These are phyloP conservation scores for Eudorina sp. DNA, from an alignment of 139 green algal genomes.

Conservation along the genomic window DNA sequence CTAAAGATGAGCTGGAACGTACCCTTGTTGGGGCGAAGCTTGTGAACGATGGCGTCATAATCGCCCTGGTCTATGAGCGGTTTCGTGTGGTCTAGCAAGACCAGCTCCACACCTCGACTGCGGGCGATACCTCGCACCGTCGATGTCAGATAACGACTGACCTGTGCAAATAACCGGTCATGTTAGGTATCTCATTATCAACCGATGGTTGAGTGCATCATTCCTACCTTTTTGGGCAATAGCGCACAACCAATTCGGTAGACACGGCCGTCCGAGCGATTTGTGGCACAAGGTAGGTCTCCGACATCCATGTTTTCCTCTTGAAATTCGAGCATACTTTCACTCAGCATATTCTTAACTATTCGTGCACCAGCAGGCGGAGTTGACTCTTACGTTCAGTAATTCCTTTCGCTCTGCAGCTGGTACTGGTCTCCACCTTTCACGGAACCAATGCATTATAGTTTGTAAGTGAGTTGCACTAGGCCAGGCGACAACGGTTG, in stretches of 20 bases:
- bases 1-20: not conserved
- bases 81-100: conserved; percentile 62
- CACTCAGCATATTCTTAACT: conserved; percentile 3
- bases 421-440: not conserved
- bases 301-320: conserved; percentile 20
- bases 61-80: conserved; percentile 75
- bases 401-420: not conserved
- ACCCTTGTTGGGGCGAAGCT: conserved; percentile 78
- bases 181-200: not conserved
- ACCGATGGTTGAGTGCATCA: not conserved
- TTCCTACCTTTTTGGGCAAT: conserved; percentile 62
- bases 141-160: conserved; percentile 67
- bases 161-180: conserved; percentile 29
- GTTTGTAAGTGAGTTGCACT: not conserved
- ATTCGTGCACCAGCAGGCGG: not conserved
- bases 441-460: conserved; percentile 13
- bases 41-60: conserved; percentile 84
- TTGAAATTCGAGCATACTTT: not conserved
- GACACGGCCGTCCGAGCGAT: not conserved
- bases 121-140: conserved; percentile 60
- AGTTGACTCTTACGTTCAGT: not conserved
- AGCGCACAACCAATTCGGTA: conserved; percentile 60
- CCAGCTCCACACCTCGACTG: conserved; percentile 64
- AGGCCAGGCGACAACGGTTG: not conserved
- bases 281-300: not conserved